A percentile compares a stretch with the other conserved stretches of the same genome.
phyloP scores from a whole-genome alignment of 2,329 filamentous ascomycete genomes.

The Alternaria hordeiaustralica region DNA sequence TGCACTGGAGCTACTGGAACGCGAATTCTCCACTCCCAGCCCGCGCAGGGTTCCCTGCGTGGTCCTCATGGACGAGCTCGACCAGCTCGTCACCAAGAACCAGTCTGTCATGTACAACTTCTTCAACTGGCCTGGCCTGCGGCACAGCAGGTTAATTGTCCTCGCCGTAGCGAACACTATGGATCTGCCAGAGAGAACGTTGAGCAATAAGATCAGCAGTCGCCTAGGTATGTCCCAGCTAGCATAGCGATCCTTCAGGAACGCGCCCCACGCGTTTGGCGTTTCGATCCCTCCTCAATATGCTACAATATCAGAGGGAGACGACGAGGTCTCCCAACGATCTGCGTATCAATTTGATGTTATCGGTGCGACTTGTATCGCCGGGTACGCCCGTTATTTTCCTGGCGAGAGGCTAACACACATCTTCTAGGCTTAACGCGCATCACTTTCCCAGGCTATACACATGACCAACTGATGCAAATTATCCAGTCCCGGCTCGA shows the following conservation, averaged over 20 bases:
- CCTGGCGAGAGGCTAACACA: slow-evolving; percentile 39
- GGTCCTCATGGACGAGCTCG: slow-evolving; percentile 97
- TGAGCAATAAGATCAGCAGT: slow-evolving; percentile 98
- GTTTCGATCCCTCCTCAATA: slow-evolving; percentile 10
- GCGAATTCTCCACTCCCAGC: slow-evolving; percentile 90
- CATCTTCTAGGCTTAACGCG: slow-evolving; percentile 71
- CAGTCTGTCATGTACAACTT: slow-evolving; percentile 99
- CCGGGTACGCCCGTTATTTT: slow-evolving; percentile 23
- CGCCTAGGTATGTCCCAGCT: slow-evolving; percentile 56
- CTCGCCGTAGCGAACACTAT: slow-evolving; percentile 98
- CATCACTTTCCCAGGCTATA: slow-evolving; percentile 97
- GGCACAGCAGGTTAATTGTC: slow-evolving; percentile 92
- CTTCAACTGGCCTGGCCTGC: slow-evolving; percentile 96
- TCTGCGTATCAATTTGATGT: slow-evolving; percentile 22
- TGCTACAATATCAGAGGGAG: slow-evolving; percentile 20
- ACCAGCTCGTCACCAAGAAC: slow-evolving; percentile 96
- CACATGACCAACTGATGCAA: slow-evolving; percentile 94
- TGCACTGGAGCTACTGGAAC: slow-evolving; percentile 86
- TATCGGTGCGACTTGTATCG: slow-evolving; percentile 23
- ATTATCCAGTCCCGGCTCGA: slow-evolving; percentile 95
- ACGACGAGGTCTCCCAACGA: slow-evolving; percentile 24
- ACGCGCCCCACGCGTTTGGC: slow-evolving; percentile 21
- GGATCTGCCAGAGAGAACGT: slow-evolving; percentile 93
- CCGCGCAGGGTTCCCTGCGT: slow-evolving; percentile 93
- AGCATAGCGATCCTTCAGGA: slow-evolving; percentile 25